Evolutionary conservation across 257 asterid species (phyloP).

Genomic region (Hygrophila difformis): DNA sequence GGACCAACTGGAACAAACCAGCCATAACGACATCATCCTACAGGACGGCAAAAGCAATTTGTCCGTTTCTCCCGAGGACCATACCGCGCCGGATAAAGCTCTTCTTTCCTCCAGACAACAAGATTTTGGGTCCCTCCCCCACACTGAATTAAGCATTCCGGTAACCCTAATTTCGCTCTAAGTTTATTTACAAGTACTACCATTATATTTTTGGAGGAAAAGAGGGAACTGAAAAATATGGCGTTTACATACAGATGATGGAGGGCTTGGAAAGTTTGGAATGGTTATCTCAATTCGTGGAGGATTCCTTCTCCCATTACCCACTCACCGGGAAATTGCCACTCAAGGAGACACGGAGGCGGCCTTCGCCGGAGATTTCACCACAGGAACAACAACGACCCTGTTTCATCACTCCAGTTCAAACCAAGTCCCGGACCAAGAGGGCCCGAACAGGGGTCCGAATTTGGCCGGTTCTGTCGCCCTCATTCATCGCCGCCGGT

Average conservation of each 20-base stretch:
- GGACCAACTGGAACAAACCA: too few relatives aligned
- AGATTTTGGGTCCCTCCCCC: constrained; percentile 47
- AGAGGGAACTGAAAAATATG: too few relatives aligned
- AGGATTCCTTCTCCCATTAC: constrained; percentile 62
- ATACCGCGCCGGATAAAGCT: constrained; percentile 16
- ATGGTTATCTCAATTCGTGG: constrained; percentile 86
- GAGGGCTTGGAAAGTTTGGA: constrained; percentile 84
- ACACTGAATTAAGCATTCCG: constrained; percentile 42
- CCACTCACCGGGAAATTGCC: constrained; percentile 40
- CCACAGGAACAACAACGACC: constrained; percentile 17
- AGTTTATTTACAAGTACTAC: not conserved
- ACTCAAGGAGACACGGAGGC: constrained; percentile 26
- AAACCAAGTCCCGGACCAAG: constrained; percentile 85
- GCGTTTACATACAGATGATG: constrained; percentile 41
- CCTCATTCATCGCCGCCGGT: constrained; percentile 44
- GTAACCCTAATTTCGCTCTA: constrained; percentile 23
- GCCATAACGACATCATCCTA: too few relatives aligned
- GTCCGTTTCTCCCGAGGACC: constrained; percentile 22
- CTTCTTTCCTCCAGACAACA: constrained; percentile 18
- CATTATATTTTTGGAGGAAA: too few relatives aligned
- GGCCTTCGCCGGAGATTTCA: constrained; percentile 9
- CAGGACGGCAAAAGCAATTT: constrained; percentile 16
- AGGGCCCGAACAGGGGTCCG: constrained; percentile 60
- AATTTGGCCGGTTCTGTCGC: constrained; percentile 65
- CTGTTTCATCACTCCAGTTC: constrained; percentile 54